Conservation (phyloP, 2,329 filamentous ascomycete species). For the Pyrenochaeta sp. region DNA sequence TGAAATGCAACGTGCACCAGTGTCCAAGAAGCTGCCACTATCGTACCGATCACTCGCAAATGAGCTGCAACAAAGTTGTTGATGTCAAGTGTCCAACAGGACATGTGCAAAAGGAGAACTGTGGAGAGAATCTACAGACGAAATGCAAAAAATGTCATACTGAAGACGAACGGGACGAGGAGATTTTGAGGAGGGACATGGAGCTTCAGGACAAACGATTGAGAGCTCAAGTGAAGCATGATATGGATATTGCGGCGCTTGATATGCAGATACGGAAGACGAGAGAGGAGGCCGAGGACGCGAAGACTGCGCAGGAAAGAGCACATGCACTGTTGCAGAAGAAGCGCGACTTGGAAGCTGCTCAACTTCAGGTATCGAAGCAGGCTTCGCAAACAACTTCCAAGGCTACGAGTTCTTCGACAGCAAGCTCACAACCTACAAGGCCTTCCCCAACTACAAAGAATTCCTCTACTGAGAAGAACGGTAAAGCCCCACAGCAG, state of each 20-base stretch:
- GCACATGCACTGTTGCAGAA: constrained; percentile 57
- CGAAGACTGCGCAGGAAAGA: constrained; percentile 56
- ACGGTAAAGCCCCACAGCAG: no score
- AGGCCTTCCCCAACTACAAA: no score
- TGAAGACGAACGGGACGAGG: constrained; percentile 52
- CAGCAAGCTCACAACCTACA: neutral
- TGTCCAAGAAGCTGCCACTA: constrained; percentile 72
- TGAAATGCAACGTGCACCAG: constrained; percentile 67
- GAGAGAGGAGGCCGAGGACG: constrained; percentile 54
- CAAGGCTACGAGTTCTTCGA: neutral
- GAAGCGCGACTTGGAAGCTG: constrained; percentile 55
- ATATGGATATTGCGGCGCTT: constrained; percentile 55
- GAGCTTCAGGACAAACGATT: no score
- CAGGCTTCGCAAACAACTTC: constrained; percentile 3
- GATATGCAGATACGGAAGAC: constrained; percentile 64
- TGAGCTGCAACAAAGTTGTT: constrained; percentile 57
- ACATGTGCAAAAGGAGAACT: constrained; percentile 61
- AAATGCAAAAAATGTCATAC: constrained; percentile 62
- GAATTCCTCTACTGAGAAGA: no score
- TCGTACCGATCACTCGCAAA: constrained; percentile 65
- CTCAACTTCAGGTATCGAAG: constrained; percentile 34
- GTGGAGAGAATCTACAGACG: constrained; percentile 49
- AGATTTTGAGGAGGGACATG: no score
- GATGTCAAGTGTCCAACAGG: constrained; percentile 59
- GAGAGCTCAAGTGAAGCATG: no score